phyloP scores from a whole-genome alignment of 2,329 filamentous ascomycete genomes.

The Trichophyton equinum region DNA sequence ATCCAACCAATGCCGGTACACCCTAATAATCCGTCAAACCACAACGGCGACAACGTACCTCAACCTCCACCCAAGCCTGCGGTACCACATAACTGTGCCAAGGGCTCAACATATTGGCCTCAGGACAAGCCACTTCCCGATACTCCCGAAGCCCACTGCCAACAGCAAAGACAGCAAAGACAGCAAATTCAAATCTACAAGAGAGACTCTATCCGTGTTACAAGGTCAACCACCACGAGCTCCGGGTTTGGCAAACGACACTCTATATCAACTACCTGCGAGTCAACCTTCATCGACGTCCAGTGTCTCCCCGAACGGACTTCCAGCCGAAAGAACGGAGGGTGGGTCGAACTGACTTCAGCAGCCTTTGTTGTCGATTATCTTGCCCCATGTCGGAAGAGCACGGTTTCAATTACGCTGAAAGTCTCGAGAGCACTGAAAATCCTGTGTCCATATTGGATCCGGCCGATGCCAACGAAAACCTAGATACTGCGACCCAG shows the following conservation, averaged over 20 bases:
- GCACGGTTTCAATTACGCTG: background rate
- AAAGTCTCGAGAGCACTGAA: background rate
- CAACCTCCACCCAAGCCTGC: background rate
- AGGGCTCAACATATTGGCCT: background rate
- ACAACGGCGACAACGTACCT: background rate
- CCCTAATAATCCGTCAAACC: background rate
- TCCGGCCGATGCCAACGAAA: background rate
- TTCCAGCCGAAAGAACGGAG: conserved; percentile 15
- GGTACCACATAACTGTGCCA: conserved; percentile 1
- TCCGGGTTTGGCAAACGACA: background rate
- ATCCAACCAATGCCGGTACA: background rate
- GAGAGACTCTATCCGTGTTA: conserved; percentile 1
- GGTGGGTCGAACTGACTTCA: conserved; percentile 5
- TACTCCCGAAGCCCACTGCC: background rate
- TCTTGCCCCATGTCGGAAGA: conserved; percentile 7
- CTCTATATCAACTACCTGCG: conserved; percentile 5
- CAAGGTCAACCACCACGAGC: background rate
- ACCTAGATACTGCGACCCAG: background rate
- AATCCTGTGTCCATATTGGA: background rate
- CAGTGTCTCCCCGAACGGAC: conserved; percentile 13
- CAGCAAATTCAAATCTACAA: background rate
- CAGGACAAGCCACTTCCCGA: conserved; percentile 3
- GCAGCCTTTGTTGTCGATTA: conserved; percentile 7
- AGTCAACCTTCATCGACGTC: conserved; percentile 11
- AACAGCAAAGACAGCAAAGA: background rate